Evolutionary conservation across 2,329 filamentous ascomycete genomes (phyloP), one percentile per base, ranked within the genome.

Genomic region (Paraphoma sp.): DNA sequence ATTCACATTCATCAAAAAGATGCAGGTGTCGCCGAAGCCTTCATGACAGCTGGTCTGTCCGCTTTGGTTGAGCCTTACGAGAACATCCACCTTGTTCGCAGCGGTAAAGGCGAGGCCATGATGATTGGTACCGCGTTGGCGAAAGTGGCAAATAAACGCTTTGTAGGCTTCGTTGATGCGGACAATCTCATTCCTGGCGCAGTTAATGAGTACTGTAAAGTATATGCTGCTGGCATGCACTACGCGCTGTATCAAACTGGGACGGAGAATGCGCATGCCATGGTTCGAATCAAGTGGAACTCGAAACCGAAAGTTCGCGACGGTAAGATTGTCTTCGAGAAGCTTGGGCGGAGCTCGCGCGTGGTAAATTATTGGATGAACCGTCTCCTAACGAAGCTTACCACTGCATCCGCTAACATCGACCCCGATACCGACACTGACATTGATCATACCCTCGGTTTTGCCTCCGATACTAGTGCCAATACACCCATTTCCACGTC

Each of bases 201-300:
- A 12, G 58, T 65, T 10, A 55, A 56, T n/a, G 62, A 65, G 18
- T 65, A 65, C 42, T 65, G 62, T 43, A 63, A 63, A 45, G 56
- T 57, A 4, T 65, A 52, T 16, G 60, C 60, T n/a, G 60, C 62
- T 44, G 60, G 60, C 1, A 17, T 65, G 18, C 44, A 59, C 41
- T 51, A 56, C 28, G 60, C 55, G n/a, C 33, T 31, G 3, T 45
- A 57, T 3, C 43, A 4, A 16, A 36, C 17, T 14, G 45, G 29
- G 12, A n/a, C 12, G 4, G 18, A 31, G 5, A 3, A 54, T 5
- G n/a, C 44, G 3, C 48, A 60, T n/a, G 40, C 53, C 4, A 65
- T 64, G 63, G 53, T 65, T 6, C 58, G 61, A 18, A 60, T 65
- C 40, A 64, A 65, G 45, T 64, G 61, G 61, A 64, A 57, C 12